Conservation (phyloP, 2,329 filamentous ascomycete species). For the Stromatinia cepivora region DNA sequence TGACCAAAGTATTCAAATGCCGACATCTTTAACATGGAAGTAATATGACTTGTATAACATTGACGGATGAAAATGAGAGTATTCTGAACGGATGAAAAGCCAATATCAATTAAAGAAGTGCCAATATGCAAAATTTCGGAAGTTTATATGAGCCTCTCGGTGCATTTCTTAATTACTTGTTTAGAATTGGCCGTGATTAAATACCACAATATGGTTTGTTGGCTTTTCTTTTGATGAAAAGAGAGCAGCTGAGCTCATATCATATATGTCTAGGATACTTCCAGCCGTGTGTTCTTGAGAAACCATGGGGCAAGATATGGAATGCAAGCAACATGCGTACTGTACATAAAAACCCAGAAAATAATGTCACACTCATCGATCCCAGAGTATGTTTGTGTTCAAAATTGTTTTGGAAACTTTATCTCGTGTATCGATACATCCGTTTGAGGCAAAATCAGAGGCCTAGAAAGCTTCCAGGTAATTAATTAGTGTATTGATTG, state of each 20-base stretch:
- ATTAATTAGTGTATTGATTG: not conserved
- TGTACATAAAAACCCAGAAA: not conserved
- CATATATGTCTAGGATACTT: conserved; percentile 16
- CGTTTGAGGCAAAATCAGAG: not conserved
- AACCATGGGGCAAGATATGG: not conserved
- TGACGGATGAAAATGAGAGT: not conserved
- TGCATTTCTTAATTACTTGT: not conserved
- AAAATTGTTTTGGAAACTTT: conserved; percentile 9
- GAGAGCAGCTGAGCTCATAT: conserved; percentile 20
- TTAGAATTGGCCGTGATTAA: not conserved
- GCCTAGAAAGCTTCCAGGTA: not conserved
- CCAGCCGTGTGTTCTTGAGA: conserved; percentile 10
- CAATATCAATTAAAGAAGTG: not conserved
- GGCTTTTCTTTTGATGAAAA: not conserved
- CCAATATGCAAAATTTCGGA: not conserved
- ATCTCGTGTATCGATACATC: conserved; percentile 19
- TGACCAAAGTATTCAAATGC: not conserved
- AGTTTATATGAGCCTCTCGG: not conserved
- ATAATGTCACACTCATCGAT: not conserved
- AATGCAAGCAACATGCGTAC: conserved; percentile 8
- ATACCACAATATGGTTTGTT: not conserved
- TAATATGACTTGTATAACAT: conserved; percentile 13
- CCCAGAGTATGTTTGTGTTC: not conserved
- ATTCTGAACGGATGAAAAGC: not conserved
- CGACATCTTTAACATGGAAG: not conserved